Percentiles rank a stretch among this genome's conserved stretches.
Conservation (phyloP, 495 filamentous ascomycete genomes). For the Aspergillus ostianus region DNA sequence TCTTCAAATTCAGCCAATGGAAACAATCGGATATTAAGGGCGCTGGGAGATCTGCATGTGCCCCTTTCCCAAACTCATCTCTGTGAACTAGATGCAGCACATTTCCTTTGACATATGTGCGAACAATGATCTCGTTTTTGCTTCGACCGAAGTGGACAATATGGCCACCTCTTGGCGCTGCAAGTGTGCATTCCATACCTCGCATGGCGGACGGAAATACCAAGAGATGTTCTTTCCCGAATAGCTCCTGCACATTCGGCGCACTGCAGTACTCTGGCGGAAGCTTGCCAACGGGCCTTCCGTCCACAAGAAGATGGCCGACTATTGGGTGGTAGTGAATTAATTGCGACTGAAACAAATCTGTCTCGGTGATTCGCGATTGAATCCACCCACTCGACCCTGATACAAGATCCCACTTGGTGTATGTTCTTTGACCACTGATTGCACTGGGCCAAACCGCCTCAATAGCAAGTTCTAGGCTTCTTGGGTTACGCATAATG, state of each 20-base stretch:
- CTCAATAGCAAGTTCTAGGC: constrained; percentile 19
- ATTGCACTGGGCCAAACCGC: constrained; percentile 12
- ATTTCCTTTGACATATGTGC: not conserved
- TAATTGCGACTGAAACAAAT: constrained; percentile 3
- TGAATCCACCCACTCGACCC: constrained; percentile 15
- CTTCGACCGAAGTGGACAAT: constrained; percentile 37
- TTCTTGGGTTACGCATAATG: constrained; percentile 17
- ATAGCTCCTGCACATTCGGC: constrained; percentile 34
- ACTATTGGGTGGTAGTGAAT: constrained; percentile 55
- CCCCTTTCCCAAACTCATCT: constrained; percentile 24
- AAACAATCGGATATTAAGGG: constrained; percentile 44
- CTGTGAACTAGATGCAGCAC: constrained; percentile 45
- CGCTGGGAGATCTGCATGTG: constrained; percentile 39
- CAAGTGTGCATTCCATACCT: constrained; percentile 45
- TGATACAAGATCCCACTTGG: constrained; percentile 24
- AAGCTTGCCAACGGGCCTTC: constrained; percentile 45
- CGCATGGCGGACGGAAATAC: constrained; percentile 39
- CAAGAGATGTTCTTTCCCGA: constrained; percentile 35
- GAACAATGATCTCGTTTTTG: constrained; percentile 22
- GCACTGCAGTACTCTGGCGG: constrained; percentile 43
- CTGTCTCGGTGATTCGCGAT: constrained; percentile 19
- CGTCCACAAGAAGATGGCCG: constrained; percentile 55
- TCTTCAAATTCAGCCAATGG: constrained; percentile 56
- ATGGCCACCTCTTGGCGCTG: constrained; percentile 25
- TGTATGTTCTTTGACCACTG: constrained; percentile 9